A percentile compares a stretch with the other conserved stretches of the same genome.
Evolutionary conservation across 345 rosid species (phyloP).

Genomic region (Gynandropsis gynandra): DNA sequence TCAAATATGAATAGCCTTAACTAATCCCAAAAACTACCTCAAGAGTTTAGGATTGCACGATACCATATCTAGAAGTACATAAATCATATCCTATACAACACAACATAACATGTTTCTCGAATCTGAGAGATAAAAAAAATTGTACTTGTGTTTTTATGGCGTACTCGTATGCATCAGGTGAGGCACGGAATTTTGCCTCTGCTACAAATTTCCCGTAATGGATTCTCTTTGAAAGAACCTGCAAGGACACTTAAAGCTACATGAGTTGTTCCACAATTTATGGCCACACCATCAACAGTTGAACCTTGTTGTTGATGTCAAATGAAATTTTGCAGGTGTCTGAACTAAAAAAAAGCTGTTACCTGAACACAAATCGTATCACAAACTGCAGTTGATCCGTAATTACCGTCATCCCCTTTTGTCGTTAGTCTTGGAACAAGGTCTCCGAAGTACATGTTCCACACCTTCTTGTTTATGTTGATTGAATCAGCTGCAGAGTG

Average conservation of each 20-base stretch:
- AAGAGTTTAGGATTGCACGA: no score
- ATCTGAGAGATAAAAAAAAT: slow-evolving; percentile 3
- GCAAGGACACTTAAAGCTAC: slow-evolving; percentile 14
- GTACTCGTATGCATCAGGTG: slow-evolving; percentile 51
- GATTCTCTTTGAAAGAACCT: slow-evolving; percentile 89
- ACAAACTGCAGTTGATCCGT: slow-evolving; percentile 90
- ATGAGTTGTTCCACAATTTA: not conserved
- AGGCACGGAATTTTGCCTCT: slow-evolving; percentile 72
- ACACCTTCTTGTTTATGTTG: slow-evolving; percentile 64
- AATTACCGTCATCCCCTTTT: slow-evolving; percentile 87
- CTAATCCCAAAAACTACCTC: no score
- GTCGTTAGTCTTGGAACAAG: slow-evolving; percentile 71
- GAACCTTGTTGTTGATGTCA: not conserved
- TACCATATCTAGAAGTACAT: no score
- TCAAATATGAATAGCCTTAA: no score
- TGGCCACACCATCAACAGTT: not conserved
- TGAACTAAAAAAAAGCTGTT: not conserved
- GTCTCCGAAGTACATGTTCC: slow-evolving; percentile 83
- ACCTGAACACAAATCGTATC: slow-evolving; percentile 90
- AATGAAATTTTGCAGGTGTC: no score
- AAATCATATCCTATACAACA: no score
- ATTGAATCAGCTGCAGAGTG: slow-evolving; percentile 66
- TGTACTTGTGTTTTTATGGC: slow-evolving; percentile 68
- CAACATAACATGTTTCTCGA: not conserved
- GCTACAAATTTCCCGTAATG: slow-evolving; percentile 96